These are phyloP conservation scores for Boechera divaricarpa DNA, from an alignment of 345 rosid species.

Conservation along the genomic window DNA sequence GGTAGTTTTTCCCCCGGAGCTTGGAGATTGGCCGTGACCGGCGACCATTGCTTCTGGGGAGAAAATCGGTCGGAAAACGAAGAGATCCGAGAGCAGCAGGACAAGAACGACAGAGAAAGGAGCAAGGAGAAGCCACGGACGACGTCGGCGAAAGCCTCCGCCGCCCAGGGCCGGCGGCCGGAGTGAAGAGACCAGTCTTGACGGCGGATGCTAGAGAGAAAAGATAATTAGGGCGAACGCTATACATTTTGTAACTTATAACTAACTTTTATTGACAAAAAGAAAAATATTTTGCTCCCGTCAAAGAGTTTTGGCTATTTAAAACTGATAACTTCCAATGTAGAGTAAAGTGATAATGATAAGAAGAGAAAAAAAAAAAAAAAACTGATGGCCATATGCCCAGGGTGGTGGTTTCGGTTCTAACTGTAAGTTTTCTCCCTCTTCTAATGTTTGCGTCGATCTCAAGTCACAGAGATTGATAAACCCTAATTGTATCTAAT, in stretches of 20 bases:
- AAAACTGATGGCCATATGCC: neutral
- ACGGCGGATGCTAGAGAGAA: too few species aligned
- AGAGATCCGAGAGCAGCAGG: too few species aligned
- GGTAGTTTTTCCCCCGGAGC: too few species aligned
- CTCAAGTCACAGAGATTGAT: neutral
- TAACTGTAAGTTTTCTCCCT: neutral
- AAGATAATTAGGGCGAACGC: too few species aligned
- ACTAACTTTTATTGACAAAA: conserved; percentile 28
- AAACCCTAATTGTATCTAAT: neutral
- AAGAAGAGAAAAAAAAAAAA: neutral
- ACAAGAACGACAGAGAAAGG: too few species aligned
- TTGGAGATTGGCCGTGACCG: too few species aligned
- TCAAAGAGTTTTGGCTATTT: conserved; percentile 6
- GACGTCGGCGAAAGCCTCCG: too few species aligned
- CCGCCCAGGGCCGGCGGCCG: too few species aligned
- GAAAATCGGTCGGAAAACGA: too few species aligned
- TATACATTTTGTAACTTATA: neutral
- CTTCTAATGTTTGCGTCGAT: neutral
- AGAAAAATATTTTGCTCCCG: neutral
- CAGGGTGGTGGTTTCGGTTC: neutral
- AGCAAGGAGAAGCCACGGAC: too few species aligned
- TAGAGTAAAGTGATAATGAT: conserved; percentile 19
- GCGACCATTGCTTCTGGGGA: too few species aligned
- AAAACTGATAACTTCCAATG: conserved; percentile 23
- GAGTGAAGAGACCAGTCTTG: too few species aligned